Base-by-base conservation (phyloP, 345 rosid species). In the Eucalyptus brandiana region DNA sequence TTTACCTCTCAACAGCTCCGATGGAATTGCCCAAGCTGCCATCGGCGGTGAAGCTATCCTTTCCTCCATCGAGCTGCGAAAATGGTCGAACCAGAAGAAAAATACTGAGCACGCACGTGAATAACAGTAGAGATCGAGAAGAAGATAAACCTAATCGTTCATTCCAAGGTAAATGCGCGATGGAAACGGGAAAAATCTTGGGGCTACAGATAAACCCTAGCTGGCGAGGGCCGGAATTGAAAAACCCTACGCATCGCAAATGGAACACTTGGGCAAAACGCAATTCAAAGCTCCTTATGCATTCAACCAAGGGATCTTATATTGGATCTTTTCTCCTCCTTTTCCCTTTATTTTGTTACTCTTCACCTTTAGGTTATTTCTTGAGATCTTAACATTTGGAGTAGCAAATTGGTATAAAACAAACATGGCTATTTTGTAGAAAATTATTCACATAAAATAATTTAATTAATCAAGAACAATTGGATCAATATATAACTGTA, bases 1-100 rank as follows among this genome's bases (percentile, higher is more conserved):
- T 90, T 92, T 93, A 96, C 98, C 98, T 96, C 89, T 92, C 92
- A 16, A 92, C 87, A 88, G 92, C 93, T 89, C 96, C 96, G 53
- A 91, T 86, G 80, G 95, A 95, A 91, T 96, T 94, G 65, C 92
- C 95, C 88, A 96, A 93, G 93, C 86, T 45, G 60, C 90, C 95
- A 91, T 95, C 95, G 91, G 91, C 95, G 56, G 91, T 92, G 62
- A 92, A 91, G 92, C 94, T 93, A 88, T 93, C 97, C 34, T 93
- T 96, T 86, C 50, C 88, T 37, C 91, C 91, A 83, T 90, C 90
- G 48, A 92, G 92, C 97, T 97, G 93, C 85, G 88, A 67, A 49
- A 80, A 72, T 69, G 89, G 47, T 47, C 80, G 58, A 90, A 89
- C 90, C 89, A 60, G 67, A 48, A 50, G 89, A 56, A 56, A 91